Conservation (phyloP, 208 protist genomes). For the Trypanosoma cruzi region DNA sequence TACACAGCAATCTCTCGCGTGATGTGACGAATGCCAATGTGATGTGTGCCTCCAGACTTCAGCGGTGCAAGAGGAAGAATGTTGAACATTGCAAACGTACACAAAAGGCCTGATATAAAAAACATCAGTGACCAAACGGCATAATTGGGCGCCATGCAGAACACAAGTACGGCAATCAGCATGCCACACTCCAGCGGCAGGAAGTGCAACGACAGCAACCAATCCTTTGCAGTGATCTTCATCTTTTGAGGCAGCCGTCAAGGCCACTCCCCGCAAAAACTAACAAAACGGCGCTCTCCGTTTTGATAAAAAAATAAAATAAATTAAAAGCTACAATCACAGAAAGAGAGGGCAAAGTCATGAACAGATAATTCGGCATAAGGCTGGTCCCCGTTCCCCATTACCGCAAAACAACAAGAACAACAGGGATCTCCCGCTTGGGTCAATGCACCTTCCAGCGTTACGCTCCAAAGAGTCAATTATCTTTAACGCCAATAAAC, state of each 20-base stretch:
- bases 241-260: neutral
- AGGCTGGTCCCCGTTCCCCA: too few species aligned
- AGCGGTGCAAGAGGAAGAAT: conserved; percentile 17
- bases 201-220: conserved; percentile 18
- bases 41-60: conserved; percentile 5
- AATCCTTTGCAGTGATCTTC: neutral
- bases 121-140: conserved; percentile 3
- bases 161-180: neutral
- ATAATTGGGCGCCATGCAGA: conserved; percentile 2
- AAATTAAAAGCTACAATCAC: neutral
- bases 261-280: neutral
- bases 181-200: conserved; percentile 11
- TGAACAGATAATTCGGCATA: too few species aligned
- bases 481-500: too few species aligned
- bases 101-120: conserved; percentile 3
- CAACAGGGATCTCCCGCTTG: too few species aligned
- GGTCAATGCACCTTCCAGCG: neutral
- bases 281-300: neutral
- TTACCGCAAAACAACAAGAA: too few species aligned
- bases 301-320: neutral
- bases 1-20: conserved; percentile 16
- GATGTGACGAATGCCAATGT: conserved; percentile 28
- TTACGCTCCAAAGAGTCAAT: too few species aligned
- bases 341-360: neutral
- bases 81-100: conserved; percentile 2